Evolutionary conservation across 2,329 filamentous ascomycete genomes (phyloP).

Genomic region (Penicillium sp.): DNA sequence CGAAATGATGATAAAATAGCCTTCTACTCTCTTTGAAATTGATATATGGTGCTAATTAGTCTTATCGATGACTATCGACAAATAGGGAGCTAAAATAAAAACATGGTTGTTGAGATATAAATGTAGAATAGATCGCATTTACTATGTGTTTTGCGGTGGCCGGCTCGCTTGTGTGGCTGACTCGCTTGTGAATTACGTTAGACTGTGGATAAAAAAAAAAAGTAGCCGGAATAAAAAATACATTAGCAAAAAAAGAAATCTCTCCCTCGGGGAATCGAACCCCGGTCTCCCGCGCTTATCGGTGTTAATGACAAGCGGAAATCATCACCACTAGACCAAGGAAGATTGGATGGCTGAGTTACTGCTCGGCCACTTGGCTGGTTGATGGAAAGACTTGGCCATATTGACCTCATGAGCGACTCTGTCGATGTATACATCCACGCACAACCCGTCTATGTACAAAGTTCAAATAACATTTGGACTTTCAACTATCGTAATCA

Average conservation of each 20-base stretch:
- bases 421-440: neutral
- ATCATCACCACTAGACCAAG: conserved; percentile 37
- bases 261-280: conserved; percentile 28
- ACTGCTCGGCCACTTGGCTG: conserved; percentile 9
- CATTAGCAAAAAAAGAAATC: neutral
- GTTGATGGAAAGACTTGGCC: neutral
- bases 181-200: too few relatives aligned
- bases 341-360: conserved; percentile 20
- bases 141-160: too few relatives aligned
- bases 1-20: too few relatives aligned
- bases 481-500: neutral
- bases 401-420: neutral
- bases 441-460: neutral
- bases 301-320: conserved; percentile 32
- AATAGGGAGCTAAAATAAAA: too few relatives aligned
- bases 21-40: too few relatives aligned
- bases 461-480: neutral
- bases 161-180: too few relatives aligned
- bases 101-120: too few relatives aligned
- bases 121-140: too few relatives aligned
- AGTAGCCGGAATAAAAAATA: neutral
- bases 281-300: conserved; percentile 32
- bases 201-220: neutral
- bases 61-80: too few relatives aligned
- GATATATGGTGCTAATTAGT: too few relatives aligned